phyloP scores from a whole-genome alignment of 306 rosid genomes.

The Urtica urens region DNA sequence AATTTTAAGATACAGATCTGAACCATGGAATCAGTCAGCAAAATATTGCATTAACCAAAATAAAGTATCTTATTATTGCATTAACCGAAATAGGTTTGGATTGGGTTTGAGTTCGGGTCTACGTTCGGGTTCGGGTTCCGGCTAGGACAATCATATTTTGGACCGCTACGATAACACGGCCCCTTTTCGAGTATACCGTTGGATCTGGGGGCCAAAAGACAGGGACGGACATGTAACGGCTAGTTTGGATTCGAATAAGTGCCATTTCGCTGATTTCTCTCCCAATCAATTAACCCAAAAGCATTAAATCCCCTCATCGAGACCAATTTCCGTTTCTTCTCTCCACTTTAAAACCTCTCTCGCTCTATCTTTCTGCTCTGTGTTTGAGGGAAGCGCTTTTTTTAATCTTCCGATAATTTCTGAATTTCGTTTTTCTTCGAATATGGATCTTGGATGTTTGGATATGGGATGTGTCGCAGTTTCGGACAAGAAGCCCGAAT shows the following conservation, averaged over 20 bases:
- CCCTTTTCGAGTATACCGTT: conserved; percentile 30
- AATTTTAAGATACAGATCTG: no score
- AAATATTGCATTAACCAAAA: no score
- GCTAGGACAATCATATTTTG: no score
- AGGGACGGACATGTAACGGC: conserved; percentile 27
- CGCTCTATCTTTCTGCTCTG: no score
- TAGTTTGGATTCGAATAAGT: conserved; percentile 17
- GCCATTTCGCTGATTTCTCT: not conserved
- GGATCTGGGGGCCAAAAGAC: conserved; percentile 4
- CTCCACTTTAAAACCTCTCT: not conserved
- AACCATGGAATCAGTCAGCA: no score
- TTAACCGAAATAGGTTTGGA: no score
- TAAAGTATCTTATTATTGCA: no score
- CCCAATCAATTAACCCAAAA: not conserved
- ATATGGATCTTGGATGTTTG: conserved; percentile 53
- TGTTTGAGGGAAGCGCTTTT: no score
- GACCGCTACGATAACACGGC: no score
- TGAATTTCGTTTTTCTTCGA: not conserved
- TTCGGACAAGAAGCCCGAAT: conserved; percentile 17
- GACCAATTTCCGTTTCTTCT: not conserved
- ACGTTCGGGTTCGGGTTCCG: no score
- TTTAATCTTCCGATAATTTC: not conserved
- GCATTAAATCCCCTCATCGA: not conserved
- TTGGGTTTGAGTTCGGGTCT: no score
- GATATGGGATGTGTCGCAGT: conserved; percentile 34